Base-by-base conservation (phyloP, 2,329 filamentous ascomycete genomes). In the Dothidotthia symphoricarpi region DNA sequence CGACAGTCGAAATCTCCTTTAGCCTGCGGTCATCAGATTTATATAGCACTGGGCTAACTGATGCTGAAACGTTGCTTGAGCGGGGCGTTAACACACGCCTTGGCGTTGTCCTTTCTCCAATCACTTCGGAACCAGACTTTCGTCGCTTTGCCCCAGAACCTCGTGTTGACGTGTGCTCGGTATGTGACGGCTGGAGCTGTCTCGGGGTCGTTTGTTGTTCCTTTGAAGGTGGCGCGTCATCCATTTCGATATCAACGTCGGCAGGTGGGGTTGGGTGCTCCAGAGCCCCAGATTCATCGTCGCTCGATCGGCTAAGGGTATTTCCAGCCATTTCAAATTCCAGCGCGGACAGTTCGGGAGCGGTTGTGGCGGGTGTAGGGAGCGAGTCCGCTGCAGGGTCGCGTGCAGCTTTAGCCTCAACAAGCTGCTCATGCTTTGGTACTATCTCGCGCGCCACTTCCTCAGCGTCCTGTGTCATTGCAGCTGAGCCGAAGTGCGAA, bases 111-210 rank as follows among this genome's bases (percentile, higher is more conserved):
- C 73, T 75, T 42, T 80, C 81, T 35, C 80, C 82, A 5, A 87
- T 71, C 28, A 87, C 85, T 61, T 88, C 85, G 13, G 80, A 83
- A 4, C 86, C 82, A 4, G 83, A 86, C 57, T 86, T 88, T 35
- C 84, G 80, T 44, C 80, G 75, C 51, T 87, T 80, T 3, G 82
- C 80, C 28, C 83, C 84, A 8, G 85, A 81, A 15, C 86, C 81
- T 51, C 83, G 70, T 1, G 83, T 87, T 9, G 81, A 83, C 69
- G 84, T 84, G 19, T 82, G 75, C 51, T 77, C 75, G 4, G 67
- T 55, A 13, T 34, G 46, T 14, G 53, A 25, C 22, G 49, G 35
- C 22, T 28, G 40, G 40, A 34, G 33, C 36, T 47, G 67, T 60
- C 17, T 71, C 13, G 43, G 42, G n/a, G 36, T 24, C 14, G 29